phyloP scores from a whole-genome alignment of 345 rosid genomes.

The Eucalyptus sp. region DNA sequence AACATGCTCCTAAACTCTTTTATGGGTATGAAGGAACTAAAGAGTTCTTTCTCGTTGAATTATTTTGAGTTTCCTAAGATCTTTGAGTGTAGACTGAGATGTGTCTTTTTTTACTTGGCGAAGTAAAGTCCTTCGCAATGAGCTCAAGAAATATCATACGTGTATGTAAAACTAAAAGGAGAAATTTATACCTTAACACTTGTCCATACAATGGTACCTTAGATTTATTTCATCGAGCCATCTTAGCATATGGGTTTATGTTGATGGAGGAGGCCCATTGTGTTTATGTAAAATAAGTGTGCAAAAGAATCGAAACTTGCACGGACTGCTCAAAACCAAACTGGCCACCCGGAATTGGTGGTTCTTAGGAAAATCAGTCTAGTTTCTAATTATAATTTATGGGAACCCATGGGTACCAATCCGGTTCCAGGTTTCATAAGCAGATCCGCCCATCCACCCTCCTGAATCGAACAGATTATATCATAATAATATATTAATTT shows the following conservation, averaged over 20 bases:
- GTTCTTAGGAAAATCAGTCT: rapidly evolving
- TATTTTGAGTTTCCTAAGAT: background rate
- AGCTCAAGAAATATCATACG: background rate
- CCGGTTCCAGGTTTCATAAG: rapidly evolving
- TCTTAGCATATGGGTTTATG: background rate
- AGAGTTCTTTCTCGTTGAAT: background rate
- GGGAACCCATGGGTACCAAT: rapidly evolving
- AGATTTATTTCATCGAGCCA: background rate
- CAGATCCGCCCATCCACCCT: rapidly evolving
- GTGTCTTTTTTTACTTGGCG: background rate
- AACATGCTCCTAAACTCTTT: background rate
- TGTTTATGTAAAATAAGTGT: background rate
- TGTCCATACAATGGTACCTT: background rate
- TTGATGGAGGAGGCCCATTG: background rate
- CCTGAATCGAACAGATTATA: rapidly evolving
- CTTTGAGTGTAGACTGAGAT: background rate
- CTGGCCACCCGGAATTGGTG: rapidly evolving
- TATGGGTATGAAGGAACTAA: background rate
- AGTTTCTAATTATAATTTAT: too few relatives aligned
- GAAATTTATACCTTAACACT: background rate
- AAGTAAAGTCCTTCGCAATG: background rate
- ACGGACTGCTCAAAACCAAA: rapidly evolving
- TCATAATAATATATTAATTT: too few relatives aligned
- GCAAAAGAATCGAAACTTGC: rapidly evolving
- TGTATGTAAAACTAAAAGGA: background rate